Percentiles rank a stretch among this genome's conserved stretches.
These are phyloP conservation scores for Cadophora sp. DNA, from an alignment of 2,329 filamentous ascomycete species.

Conservation along the genomic window DNA sequence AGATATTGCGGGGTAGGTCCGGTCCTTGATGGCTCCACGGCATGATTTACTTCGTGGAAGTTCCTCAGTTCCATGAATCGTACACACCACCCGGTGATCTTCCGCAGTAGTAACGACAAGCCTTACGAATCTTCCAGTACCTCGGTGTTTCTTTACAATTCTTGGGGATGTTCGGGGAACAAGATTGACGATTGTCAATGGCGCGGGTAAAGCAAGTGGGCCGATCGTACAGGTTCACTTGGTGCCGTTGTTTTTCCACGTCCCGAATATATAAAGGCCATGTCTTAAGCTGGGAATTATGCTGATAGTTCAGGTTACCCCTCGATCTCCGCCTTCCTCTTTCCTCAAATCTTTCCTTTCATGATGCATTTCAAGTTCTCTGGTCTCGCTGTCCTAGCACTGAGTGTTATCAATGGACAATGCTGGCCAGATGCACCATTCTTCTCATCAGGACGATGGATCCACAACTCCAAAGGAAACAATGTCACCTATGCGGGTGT, in stretches of 20 bases:
- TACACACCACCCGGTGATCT: constrained; percentile 2
- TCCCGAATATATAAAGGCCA: constrained; percentile 8
- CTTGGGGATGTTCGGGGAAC: neutral
- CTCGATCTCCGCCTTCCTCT: neutral
- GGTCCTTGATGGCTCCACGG: neutral
- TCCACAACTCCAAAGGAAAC: constrained; percentile 47
- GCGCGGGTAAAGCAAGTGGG: constrained; percentile 14
- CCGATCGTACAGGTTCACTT: neutral
- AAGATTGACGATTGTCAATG: neutral
- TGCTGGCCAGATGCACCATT: constrained; percentile 37
- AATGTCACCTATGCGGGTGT: constrained; percentile 59
- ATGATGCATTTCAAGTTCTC: constrained; percentile 24
- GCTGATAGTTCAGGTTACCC: neutral
- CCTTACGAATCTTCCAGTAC: neutral
- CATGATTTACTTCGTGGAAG: constrained; percentile 11
- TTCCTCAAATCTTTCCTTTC: constrained; percentile 6
- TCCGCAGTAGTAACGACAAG: neutral
- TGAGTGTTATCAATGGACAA: constrained; percentile 15
- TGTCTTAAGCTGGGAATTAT: neutral
- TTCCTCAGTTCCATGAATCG: constrained; percentile 6
- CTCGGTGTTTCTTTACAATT: neutral
- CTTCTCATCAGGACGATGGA: constrained; percentile 46
- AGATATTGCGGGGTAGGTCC: constrained; percentile 9
- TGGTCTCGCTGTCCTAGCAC: constrained; percentile 10
- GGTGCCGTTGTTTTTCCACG: neutral